phyloP scores from a whole-genome alignment of 306 rosid genomes.

The Pueraria montana region DNA sequence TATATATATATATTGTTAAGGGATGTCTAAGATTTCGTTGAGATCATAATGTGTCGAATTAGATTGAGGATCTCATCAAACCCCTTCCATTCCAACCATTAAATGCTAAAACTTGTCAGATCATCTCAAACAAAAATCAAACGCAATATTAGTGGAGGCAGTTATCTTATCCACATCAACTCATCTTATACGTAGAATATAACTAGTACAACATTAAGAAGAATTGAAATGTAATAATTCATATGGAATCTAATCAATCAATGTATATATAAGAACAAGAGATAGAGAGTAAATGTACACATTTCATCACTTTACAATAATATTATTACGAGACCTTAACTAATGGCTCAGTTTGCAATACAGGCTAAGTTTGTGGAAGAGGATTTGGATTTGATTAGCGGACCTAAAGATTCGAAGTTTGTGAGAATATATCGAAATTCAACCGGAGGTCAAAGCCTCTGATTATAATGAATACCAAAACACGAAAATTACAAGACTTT shows the following conservation, averaged over 20 bases:
- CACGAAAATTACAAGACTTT: not conserved
- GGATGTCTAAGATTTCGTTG: not conserved
- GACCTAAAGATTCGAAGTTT: too few species aligned
- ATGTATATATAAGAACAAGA: not conserved
- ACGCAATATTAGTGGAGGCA: not conserved
- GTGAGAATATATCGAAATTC: too few species aligned
- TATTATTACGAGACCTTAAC: not conserved
- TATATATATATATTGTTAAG: not conserved
- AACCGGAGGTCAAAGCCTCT: too few species aligned
- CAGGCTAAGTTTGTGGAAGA: not conserved
- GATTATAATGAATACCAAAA: too few species aligned
- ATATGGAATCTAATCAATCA: not conserved
- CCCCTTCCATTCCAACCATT: not conserved
- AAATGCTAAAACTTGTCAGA: not conserved
- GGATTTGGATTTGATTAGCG: not conserved
- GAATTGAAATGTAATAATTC: conserved; percentile 1
- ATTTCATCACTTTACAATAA: not conserved
- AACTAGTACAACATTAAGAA: not conserved
- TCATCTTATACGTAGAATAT: not conserved
- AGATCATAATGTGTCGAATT: conserved; percentile 4
- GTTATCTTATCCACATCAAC: not conserved
- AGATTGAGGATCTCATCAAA: conserved; percentile 35
- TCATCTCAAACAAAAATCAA: not conserved
- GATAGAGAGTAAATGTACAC: not conserved
- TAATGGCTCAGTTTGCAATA: not conserved